Conservation (phyloP, 371 early-diverging fungal species). For the Actinomortierella wolfii region DNA sequence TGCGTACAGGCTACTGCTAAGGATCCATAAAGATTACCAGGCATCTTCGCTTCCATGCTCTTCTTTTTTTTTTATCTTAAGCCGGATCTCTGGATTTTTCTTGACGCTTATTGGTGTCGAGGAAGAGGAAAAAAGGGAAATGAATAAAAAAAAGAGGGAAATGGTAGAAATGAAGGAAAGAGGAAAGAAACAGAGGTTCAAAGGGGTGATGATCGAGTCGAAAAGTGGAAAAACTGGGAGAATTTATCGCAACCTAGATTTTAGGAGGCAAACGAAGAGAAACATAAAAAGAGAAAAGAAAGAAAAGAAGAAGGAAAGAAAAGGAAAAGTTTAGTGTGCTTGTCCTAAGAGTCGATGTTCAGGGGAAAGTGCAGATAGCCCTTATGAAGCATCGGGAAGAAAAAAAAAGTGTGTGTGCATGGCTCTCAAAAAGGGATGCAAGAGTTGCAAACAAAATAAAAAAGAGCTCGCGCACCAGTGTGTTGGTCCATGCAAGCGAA, state of each 20-base stretch:
- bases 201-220: not conserved
- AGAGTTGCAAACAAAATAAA: too few relatives aligned
- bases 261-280: not conserved
- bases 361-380: not conserved
- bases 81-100: not conserved
- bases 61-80: not conserved
- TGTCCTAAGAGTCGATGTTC: not conserved
- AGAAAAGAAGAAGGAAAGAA: not conserved
- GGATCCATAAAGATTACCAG: too few relatives aligned
- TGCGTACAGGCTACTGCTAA: too few relatives aligned
- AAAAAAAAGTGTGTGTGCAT: not conserved
- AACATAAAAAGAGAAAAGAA: not conserved
- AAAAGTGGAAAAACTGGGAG: too few relatives aligned
- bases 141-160: not conserved
- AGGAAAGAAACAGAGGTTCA: not conserved
- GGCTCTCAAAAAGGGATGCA: not conserved
- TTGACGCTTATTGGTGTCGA: slow-evolving; percentile 2
- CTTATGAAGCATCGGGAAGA: not conserved
- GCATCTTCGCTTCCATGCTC: too few relatives aligned
- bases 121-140: slow-evolving; percentile 1
- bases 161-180: not conserved
- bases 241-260: too few relatives aligned
- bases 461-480: too few relatives aligned
- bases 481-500: too few relatives aligned
- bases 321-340: too few relatives aligned